Percentiles rank a stretch among this genome's conserved stretches.
These are phyloP conservation scores for Syncephalastrum racemosum DNA, from an alignment of 371 early-diverging fungal genomes.

Conservation along the genomic window DNA sequence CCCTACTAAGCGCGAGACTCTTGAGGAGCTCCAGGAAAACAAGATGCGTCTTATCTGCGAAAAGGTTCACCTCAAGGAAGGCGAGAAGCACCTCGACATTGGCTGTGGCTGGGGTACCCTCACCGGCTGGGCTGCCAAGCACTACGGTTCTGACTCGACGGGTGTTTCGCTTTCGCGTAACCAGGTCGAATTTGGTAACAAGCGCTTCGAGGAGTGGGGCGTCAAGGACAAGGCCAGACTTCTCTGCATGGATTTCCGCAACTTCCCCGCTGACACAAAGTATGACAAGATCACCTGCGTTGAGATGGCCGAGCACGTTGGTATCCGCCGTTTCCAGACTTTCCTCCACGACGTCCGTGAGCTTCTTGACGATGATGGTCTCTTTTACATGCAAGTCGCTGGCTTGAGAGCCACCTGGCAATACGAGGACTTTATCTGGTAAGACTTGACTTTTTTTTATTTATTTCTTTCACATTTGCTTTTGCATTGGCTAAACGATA, in stretches of 20 bases:
- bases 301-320: conserved; percentile 99
- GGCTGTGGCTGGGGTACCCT: conserved; percentile 99
- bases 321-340: conserved; percentile 87
- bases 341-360: conserved; percentile 92
- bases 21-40: conserved; percentile 95
- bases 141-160: conserved; percentile 84
- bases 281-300: conserved; percentile 94
- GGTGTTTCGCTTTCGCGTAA: conserved; percentile 93
- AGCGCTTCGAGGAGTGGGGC: conserved; percentile 81
- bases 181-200: conserved; percentile 87
- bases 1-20: conserved; percentile 70
- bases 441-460: conserved; percentile 1
- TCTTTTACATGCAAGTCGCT: conserved; percentile 97
- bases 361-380: conserved; percentile 95
- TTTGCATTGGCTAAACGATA: no score
- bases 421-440: conserved; percentile 86
- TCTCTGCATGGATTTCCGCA: conserved; percentile 94
- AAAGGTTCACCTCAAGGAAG: conserved; percentile 83
- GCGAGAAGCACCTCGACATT: conserved; percentile 93
- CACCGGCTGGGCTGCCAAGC: conserved; percentile 85
- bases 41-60: conserved; percentile 90
- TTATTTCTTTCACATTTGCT: not conserved
- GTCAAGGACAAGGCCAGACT: conserved; percentile 78
- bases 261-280: conserved; percentile 82
- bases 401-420: conserved; percentile 91